phyloP scores from a whole-genome alignment of 2,329 filamentous ascomycete species.

The Ophiostoma perfectum region DNA sequence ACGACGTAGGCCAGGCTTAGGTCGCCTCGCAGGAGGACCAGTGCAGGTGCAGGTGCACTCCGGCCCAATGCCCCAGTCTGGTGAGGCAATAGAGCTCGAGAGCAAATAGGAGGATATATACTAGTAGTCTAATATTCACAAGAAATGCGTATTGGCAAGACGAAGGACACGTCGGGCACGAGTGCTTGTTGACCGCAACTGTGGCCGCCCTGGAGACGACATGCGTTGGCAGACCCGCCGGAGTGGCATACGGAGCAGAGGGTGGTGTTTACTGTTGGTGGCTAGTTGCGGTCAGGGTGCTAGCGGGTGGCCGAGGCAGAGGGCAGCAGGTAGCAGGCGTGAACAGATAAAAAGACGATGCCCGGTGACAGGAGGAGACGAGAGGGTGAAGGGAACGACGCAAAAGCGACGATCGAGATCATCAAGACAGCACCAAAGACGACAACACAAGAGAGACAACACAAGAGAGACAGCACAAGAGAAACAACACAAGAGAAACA shows the following conservation, averaged over 20 bases:
- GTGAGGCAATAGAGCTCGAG: neutral
- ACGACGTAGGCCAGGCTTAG: neutral
- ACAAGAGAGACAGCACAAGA: neutral
- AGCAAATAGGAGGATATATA: too few species aligned
- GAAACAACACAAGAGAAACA: neutral
- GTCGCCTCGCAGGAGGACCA: neutral
- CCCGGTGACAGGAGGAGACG: neutral
- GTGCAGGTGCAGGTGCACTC: neutral
- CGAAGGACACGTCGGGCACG: neutral
- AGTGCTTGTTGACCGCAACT: conserved; percentile 13
- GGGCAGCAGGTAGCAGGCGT: neutral
- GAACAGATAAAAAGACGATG: conserved; percentile 1
- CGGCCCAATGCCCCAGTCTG: conserved; percentile 3
- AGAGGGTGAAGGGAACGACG: neutral
- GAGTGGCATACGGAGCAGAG: neutral
- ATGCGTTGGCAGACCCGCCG: conserved; percentile 11
- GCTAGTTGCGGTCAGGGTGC: too few species aligned
- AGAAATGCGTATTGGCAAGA: too few species aligned
- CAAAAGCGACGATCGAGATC: neutral
- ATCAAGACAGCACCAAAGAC: neutral
- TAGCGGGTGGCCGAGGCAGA: neutral
- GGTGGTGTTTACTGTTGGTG: too few species aligned
- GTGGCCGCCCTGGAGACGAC: neutral
- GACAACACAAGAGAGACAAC: neutral
- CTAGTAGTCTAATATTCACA: too few species aligned